Conservation (phyloP, 257 asterid genomes). For the Scutellaria baicalensis region DNA sequence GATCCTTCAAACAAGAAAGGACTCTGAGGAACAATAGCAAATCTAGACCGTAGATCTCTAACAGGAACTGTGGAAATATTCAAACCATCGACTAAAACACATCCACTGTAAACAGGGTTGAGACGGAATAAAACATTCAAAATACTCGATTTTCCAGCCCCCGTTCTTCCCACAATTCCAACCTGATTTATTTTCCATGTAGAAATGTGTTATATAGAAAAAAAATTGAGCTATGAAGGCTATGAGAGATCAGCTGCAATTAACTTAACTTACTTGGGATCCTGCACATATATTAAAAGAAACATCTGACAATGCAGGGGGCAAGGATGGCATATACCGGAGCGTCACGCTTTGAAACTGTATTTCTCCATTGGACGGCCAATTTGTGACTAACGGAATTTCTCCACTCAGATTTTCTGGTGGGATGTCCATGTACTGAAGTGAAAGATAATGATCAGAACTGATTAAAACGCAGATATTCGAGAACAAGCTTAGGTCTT, state of each 20-base stretch:
- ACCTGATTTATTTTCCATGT: slow-evolving; percentile 39
- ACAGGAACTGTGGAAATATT: slow-evolving; percentile 49
- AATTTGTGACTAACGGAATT: slow-evolving; percentile 25
- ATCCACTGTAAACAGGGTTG: slow-evolving; percentile 58
- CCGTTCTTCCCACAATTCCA: slow-evolving; percentile 93
- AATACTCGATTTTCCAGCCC: slow-evolving; percentile 96
- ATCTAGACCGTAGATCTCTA: slow-evolving; percentile 66
- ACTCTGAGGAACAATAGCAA: slow-evolving; percentile 86
- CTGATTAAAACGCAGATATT: background rate
- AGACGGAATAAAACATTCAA: slow-evolving; percentile 79
- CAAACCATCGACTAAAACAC: slow-evolving; percentile 54
- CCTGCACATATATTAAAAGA: slow-evolving; percentile 62
- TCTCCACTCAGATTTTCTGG: slow-evolving; percentile 54
- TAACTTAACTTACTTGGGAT: slow-evolving; percentile 56
- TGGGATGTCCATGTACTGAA: slow-evolving; percentile 84
- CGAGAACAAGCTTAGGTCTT: background rate
- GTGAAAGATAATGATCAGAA: background rate
- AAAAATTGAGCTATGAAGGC: background rate
- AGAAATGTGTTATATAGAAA: background rate
- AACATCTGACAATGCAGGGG: slow-evolving; percentile 61
- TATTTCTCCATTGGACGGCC: slow-evolving; percentile 74
- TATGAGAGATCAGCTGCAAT: background rate
- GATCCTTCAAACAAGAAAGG: slow-evolving; percentile 94
- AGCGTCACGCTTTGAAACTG: slow-evolving; percentile 77
- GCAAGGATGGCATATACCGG: slow-evolving; percentile 64